These are phyloP conservation scores for Quercus mongolica DNA, from an alignment of 306 rosid genomes.

Conservation along the genomic window DNA sequence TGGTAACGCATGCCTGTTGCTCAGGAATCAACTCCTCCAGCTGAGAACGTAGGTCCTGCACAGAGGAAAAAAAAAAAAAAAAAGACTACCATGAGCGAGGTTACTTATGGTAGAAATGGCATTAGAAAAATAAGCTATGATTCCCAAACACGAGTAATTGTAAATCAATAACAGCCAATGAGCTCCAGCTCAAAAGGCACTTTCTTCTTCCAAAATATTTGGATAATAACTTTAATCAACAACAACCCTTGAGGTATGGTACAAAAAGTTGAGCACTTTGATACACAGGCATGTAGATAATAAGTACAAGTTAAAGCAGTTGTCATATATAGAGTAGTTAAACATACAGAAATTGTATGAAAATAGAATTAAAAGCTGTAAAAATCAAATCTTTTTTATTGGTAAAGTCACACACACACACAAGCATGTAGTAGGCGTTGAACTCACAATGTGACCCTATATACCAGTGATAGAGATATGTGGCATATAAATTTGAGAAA, in stretches of 20 bases:
- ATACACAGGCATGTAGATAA: background rate
- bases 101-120: background rate
- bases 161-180: background rate
- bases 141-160: background rate
- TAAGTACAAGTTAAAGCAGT: background rate
- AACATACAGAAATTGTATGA: too few relatives aligned
- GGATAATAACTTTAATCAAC: background rate
- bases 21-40: constrained; percentile 86
- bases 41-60: constrained; percentile 86
- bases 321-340: background rate
- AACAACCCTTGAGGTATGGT: background rate
- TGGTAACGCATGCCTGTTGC: constrained; percentile 61
- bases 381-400: too few relatives aligned
- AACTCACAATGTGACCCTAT: too few relatives aligned
- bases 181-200: too few relatives aligned
- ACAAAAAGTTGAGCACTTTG: background rate
- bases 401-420: too few relatives aligned
- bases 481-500: too few relatives aligned
- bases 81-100: constrained; percentile 8
- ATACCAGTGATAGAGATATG: too few relatives aligned
- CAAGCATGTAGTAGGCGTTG: too few relatives aligned
- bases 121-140: background rate
- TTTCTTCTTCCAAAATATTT: too few relatives aligned
- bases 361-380: too few relatives aligned
- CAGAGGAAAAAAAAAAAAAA: constrained; percentile 3